A percentile compares a stretch with the other conserved stretches of the same genome.
These are phyloP conservation scores for Phanerochaete sordida DNA, from an alignment of 768 basidiomycete genomes.

Conservation along the genomic window DNA sequence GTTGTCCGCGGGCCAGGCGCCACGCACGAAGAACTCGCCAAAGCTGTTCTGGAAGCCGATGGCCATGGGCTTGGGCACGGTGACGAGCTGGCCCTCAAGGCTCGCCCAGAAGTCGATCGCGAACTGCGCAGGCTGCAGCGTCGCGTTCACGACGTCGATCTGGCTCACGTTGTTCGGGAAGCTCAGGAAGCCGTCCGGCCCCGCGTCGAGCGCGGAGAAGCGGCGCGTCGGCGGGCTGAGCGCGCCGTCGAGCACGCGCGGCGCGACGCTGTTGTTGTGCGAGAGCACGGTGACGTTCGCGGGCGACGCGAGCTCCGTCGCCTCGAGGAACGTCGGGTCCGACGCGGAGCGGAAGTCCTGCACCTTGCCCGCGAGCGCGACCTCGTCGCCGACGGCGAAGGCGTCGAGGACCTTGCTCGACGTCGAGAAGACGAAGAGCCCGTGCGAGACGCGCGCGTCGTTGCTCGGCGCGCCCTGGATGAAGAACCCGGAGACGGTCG, in stretches of 20 bases:
- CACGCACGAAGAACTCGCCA: slow-evolving; percentile 57
- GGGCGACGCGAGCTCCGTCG: slow-evolving; percentile 49
- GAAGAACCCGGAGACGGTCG: slow-evolving; percentile 47
- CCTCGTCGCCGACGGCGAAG: slow-evolving; percentile 41
- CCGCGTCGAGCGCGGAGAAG: slow-evolving; percentile 48
- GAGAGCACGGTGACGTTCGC: slow-evolving; percentile 45
- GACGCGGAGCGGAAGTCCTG: slow-evolving; percentile 44
- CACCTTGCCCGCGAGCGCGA: slow-evolving; percentile 45
- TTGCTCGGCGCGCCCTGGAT: slow-evolving; percentile 35
- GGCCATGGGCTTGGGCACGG: slow-evolving; percentile 43
- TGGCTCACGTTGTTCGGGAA: slow-evolving; percentile 51
- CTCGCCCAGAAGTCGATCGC: slow-evolving; percentile 67
- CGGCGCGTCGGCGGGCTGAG: slow-evolving; percentile 49
- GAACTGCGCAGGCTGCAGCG: slow-evolving; percentile 44
- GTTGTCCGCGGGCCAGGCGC: slow-evolving; percentile 52
- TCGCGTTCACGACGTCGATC: slow-evolving; percentile 41
- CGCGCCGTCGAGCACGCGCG: slow-evolving; percentile 48
- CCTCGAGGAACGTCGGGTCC: slow-evolving; percentile 39
- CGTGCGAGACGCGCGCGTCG: slow-evolving; percentile 47
- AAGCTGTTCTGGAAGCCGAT: slow-evolving; percentile 48
- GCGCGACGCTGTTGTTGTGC: slow-evolving; percentile 42
- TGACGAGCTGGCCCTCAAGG: slow-evolving; percentile 55
- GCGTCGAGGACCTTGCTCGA: slow-evolving; percentile 34
- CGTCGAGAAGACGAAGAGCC: slow-evolving; percentile 46
- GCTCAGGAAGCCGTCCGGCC: slow-evolving; percentile 50